A percentile compares a stretch with the other conserved stretches of the same genome.
Conservation (phyloP, 768 basidiomycete genomes). For the Tricholoma sp. region DNA sequence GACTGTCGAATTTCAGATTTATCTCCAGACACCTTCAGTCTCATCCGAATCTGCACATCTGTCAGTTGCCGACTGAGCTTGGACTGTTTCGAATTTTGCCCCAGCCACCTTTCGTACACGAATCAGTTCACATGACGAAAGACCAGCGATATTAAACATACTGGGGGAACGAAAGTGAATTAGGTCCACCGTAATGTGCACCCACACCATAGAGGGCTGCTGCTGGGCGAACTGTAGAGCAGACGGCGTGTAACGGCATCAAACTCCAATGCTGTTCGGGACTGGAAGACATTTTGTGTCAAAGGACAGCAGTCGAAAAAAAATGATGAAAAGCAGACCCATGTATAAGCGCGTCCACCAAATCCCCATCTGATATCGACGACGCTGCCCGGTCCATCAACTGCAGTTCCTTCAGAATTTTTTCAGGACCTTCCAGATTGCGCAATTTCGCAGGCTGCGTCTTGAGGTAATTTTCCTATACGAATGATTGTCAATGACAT, state of each 20-base stretch:
- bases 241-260: constrained; percentile 90
- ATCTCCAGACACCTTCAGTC: constrained; percentile 88
- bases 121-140: background rate
- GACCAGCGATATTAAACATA: constrained; percentile 34
- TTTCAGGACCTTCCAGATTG: constrained; percentile 57
- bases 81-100: constrained; percentile 91
- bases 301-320: background rate
- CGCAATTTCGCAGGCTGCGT: constrained; percentile 62
- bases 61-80: constrained; percentile 77
- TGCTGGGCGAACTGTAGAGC: constrained; percentile 86
- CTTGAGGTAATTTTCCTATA: constrained; percentile 94
- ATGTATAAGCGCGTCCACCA: constrained; percentile 91
- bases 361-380: constrained; percentile 90
- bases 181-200: constrained; percentile 59
- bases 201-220: constrained; percentile 75
- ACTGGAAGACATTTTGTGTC: constrained; percentile 35
- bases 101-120: constrained; percentile 71
- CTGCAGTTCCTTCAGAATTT: constrained; percentile 64
- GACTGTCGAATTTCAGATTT: constrained; percentile 85
- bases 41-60: constrained; percentile 94
- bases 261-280: constrained; percentile 94
- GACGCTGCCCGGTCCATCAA: constrained; percentile 86
- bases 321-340: constrained; percentile 49
- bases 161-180: constrained; percentile 78
- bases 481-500: background rate